A percentile compares a stretch with the other conserved stretches of the same genome.
phyloP scores from a whole-genome alignment of 2,329 filamentous ascomycete species.

The Pseudogymnoascus sp. region DNA sequence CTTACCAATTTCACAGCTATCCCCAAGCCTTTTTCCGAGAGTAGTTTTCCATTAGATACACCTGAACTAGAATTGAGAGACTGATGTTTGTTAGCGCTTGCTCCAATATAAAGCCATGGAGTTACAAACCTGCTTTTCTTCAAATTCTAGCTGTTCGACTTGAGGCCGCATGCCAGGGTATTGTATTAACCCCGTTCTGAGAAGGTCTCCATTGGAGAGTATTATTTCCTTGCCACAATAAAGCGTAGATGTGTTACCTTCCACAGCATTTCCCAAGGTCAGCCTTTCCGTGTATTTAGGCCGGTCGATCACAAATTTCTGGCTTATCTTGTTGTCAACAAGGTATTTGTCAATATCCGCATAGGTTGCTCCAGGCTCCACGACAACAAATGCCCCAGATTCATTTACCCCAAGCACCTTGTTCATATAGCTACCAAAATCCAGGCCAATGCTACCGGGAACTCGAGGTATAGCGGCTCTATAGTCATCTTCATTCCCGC shows the following conservation, averaged over 20 bases:
- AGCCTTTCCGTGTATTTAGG: slow-evolving; percentile 36
- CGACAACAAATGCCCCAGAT: slow-evolving; percentile 42
- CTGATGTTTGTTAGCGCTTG: neutral
- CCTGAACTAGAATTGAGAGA: slow-evolving; percentile 34
- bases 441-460: slow-evolving; percentile 43
- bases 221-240: slow-evolving; percentile 41
- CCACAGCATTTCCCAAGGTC: slow-evolving; percentile 41
- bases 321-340: slow-evolving; percentile 33
- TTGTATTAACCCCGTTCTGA: slow-evolving; percentile 36
- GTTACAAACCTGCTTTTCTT: neutral
- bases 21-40: slow-evolving; percentile 46
- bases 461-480: slow-evolving; percentile 49
- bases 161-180: neutral
- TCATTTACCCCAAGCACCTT: slow-evolving; percentile 45
- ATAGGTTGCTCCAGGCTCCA: slow-evolving; percentile 52
- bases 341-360: slow-evolving; percentile 45
- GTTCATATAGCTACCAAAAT: slow-evolving; percentile 49
- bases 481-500: slow-evolving; percentile 47
- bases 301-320: slow-evolving; percentile 39
- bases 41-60: slow-evolving; percentile 39
- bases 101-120: neutral
- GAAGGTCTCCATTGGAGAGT: slow-evolving; percentile 38
- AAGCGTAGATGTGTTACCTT: slow-evolving; percentile 32
- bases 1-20: slow-evolving; percentile 50
- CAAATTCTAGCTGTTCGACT: neutral